Evolutionary conservation across 768 basidiomycete genomes (phyloP), one percentile per base, ranked within the genome.

Genomic region (Floccularia luteovirens): DNA sequence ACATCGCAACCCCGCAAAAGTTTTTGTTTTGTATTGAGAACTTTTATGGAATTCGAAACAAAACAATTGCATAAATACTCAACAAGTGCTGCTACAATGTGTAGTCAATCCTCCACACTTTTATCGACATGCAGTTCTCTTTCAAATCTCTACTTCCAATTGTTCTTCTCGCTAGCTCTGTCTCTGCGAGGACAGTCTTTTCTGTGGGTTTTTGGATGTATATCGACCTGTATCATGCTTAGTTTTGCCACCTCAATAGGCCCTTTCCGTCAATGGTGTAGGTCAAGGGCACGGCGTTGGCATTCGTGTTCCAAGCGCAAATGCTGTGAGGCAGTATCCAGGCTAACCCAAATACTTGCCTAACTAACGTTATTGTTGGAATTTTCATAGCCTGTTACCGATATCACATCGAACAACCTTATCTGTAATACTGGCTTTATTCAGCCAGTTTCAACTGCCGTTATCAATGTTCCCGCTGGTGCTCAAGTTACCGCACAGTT

Each of bases 401-500:
- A 75, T 49, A 64, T 76, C 10, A 72, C 66, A 1, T 71, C 69
- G 1, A 68, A 69, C 51, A 66, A 66, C 48, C 45, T 66, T 21
- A 75, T 75, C 34, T 77, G 75, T 62, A 77, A 77, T 42, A 73
- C 74, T 31, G 67, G 67, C 13, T 68, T 69, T 47, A 72, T 66
- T 44, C 56, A 60, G 33, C 71, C 69, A 11, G 55, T 71, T n/a
- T 71, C 67, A 17, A 49, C 55, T 34, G 55, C 58, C 6, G 55
- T 72, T 22, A 71, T 76, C 48, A 57, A 58, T 6, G 68, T 72
- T 14, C 60, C 74, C 1, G 74, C 72, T 40, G 75, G 74, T 5
- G 58, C 70, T 5, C 53, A 56, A 32, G 60, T 75, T 16, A 69
- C 68, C 11, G 66, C 70, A 14, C 67, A 74, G 40, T 75, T 64